A percentile compares a stretch with the other conserved stretches of the same genome.
Evolutionary conservation across 1,284 basidiomycete species (phyloP).

Genomic region (Coniferiporia weirii): DNA sequence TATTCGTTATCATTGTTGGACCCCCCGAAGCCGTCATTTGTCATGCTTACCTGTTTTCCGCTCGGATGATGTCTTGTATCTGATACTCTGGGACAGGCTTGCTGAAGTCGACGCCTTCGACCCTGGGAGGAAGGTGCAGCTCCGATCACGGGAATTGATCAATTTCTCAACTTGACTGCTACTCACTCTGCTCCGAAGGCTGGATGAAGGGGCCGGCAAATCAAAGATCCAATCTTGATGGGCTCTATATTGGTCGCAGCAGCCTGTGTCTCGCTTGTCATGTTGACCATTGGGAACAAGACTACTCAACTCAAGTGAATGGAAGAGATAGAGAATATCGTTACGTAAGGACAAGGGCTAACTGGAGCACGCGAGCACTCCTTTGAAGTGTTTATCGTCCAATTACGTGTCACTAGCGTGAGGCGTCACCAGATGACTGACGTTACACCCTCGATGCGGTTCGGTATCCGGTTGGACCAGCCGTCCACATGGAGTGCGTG

Average conservation of each 20-base stretch:
- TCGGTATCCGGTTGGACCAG: not conserved
- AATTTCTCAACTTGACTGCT: not conserved
- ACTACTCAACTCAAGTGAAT: not conserved
- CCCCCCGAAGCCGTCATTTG: not conserved
- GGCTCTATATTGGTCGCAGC: not conserved
- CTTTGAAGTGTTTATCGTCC: not conserved
- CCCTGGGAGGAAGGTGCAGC: not conserved
- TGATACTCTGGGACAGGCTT: conserved; percentile 16
- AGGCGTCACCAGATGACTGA: not conserved
- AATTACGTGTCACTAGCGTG: not conserved
- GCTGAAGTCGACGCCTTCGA: conserved; percentile 23
- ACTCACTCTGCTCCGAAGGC: not conserved
- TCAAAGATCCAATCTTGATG: not conserved
- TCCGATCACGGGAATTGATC: not conserved
- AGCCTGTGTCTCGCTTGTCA: not conserved
- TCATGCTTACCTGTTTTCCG: conserved; percentile 15
- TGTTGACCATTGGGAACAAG: not conserved
- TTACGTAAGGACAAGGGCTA: too few relatives aligned
- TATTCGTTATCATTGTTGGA: not conserved
- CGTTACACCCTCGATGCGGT: not conserved
- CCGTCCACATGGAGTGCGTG: too few relatives aligned
- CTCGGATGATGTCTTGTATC: conserved; percentile 16
- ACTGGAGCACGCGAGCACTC: too few relatives aligned
- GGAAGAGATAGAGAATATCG: too few relatives aligned
- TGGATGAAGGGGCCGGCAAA: not conserved